Base-by-base conservation (phyloP, 2,329 filamentous ascomycete genomes). In the Penicillium thymicola region DNA sequence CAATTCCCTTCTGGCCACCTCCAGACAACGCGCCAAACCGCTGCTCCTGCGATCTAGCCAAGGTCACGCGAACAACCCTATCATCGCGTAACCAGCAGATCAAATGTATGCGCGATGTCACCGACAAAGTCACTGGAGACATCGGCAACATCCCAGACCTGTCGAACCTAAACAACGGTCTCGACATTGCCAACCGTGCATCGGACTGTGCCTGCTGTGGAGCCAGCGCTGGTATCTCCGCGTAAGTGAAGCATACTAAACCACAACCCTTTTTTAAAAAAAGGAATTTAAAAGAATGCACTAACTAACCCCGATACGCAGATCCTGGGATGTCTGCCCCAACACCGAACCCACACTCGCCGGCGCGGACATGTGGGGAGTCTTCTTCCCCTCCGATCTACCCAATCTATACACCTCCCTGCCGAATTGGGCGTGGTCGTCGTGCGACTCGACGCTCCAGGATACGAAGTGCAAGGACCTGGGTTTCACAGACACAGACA, bases 1-100 rank as follows among this genome's bases (percentile, higher is more conserved):
- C 69, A 13, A 70, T 76, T 21, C 74, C 74, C n/a, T 76, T 74
- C 63, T 76, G 73, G 55, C 74, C 74, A 3, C 62, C 68, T 0
- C 74, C 73, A 2, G 63, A 69, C 23, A 62, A 71, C 44, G 74
- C 69, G 0, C 63, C 67, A 9, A 67, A 69, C 49, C 67, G 69
- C 25, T 76, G 74, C 63, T 75, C 74, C 13, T 76, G 73, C 59
- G 71, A 73, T 58, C 46, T 75, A 3, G 74, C 70, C 48, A 68
- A 67, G 43, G 63, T 75, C 16, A 57, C 63, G 4, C 42, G 61
- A 36, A 59, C 53, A 23, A 64, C 64, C 0, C 51, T 67, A 2
- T 49, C 58, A 4, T 59, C 65, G 10, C 64, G 64, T 10, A 60
- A 65, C 2, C 59, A 60, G 10, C 60, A 65, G 23, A 27, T 60